These are phyloP conservation scores for Rhizopus delemar DNA, from an alignment of 371 early-diverging fungal species.

Conservation along the genomic window DNA sequence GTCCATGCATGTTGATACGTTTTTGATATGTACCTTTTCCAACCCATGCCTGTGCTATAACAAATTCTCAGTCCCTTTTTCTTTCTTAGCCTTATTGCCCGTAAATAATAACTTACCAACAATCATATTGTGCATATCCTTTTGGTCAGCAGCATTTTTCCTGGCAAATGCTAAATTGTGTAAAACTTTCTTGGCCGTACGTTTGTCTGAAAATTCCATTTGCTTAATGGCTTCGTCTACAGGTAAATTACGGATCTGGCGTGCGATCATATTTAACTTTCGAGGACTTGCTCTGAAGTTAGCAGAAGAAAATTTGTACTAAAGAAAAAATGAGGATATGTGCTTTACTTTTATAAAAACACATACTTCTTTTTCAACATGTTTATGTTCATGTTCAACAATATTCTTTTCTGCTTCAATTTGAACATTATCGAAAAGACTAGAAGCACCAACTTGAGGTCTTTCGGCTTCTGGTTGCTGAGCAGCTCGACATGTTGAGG, in stretches of 20 bases:
- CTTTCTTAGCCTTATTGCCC: not conserved
- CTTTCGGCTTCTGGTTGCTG: constrained; percentile 30
- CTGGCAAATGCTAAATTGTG: constrained; percentile 75
- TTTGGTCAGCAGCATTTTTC: constrained; percentile 71
- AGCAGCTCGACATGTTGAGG: constrained; percentile 21
- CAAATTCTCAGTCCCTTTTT: not conserved
- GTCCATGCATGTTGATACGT: constrained; percentile 72
- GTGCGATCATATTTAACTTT: constrained; percentile 84
- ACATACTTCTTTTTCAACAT: constrained; percentile 48
- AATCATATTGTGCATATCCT: constrained; percentile 65
- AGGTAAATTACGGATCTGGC: constrained; percentile 77
- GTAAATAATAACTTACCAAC: constrained; percentile 35
- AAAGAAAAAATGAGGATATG: constrained; percentile 25
- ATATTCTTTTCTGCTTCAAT: constrained; percentile 44
- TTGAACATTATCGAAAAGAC: constrained; percentile 57
- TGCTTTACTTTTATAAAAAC: constrained; percentile 25
- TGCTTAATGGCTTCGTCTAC: constrained; percentile 84
- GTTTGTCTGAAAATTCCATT: constrained; percentile 85
- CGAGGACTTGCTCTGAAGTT: constrained; percentile 77
- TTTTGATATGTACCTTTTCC: constrained; percentile 83
- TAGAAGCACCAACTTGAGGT: constrained; percentile 60
- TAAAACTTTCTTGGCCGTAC: constrained; percentile 69
- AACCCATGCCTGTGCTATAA: constrained; percentile 78
- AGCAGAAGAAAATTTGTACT: constrained; percentile 71
- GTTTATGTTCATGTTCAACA: constrained; percentile 39